A percentile compares a stretch with the other conserved stretches of the same genome.
Conservation (phyloP, 352 stramenopile species). For the Nothophytophthora sp. region DNA sequence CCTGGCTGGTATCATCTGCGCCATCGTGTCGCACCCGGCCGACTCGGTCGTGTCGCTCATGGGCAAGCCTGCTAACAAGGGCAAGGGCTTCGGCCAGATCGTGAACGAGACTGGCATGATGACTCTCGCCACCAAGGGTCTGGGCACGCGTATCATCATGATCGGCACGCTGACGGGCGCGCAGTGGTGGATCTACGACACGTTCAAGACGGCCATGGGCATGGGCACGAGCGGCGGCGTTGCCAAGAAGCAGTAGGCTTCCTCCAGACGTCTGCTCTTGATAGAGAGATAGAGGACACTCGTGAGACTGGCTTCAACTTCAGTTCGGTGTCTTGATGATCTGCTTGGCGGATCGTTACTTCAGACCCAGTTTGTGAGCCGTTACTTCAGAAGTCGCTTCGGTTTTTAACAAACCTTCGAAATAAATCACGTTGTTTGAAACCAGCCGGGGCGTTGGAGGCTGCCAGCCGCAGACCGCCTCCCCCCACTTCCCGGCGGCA, state of each 20-base stretch:
- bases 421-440: conserved; percentile 31
- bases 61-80: conserved; percentile 84
- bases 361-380: too few relatives aligned
- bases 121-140: conserved; percentile 78
- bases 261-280: conserved; percentile 1
- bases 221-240: conserved; percentile 84
- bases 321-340: too few relatives aligned
- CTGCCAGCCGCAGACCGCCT: conserved; percentile 15
- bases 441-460: conserved; percentile 11
- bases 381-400: conserved; percentile 15
- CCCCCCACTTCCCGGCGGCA: conserved; percentile 4
- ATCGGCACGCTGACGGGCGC: conserved; percentile 93
- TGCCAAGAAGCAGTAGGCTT: conserved; percentile 48
- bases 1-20: conserved; percentile 97
- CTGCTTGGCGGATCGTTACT: too few relatives aligned
- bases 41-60: conserved; percentile 98
- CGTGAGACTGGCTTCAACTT: too few relatives aligned
- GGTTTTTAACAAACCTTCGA: background rate
- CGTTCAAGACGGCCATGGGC: conserved; percentile 89
- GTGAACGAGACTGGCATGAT: conserved; percentile 57
- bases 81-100: conserved; percentile 81
- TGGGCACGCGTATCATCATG: conserved; percentile 93
- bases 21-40: conserved; percentile 98
- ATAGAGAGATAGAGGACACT: too few relatives aligned
- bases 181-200: conserved; percentile 96